Evolutionary conservation across 2,329 filamentous ascomycete genomes (phyloP), one percentile per base, ranked within the genome.

Genomic region (Gliomastix tumulicola): DNA sequence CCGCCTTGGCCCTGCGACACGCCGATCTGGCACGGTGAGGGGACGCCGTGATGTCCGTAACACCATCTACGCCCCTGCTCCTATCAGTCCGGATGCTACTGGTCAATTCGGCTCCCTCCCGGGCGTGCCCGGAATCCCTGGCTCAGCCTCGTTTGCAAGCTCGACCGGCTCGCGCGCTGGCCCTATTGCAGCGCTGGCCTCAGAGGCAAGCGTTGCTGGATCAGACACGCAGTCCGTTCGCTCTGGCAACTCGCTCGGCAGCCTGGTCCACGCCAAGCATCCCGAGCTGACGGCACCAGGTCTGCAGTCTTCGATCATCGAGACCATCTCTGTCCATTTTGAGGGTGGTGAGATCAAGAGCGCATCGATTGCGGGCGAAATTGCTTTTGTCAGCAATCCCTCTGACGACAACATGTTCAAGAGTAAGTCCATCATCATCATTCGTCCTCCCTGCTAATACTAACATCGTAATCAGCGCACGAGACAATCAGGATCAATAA

Each of bases 141-240:
- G 30, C 15, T 47, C 44, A 21, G 30, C 30, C 10, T 39, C 30
- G 19, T 39, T 38, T 27, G 41, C n/a, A 25, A 34, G 39, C 3
- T 44, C 41, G 17, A 16, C 25, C 25, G 25, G 13, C 8, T 45
- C 49, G 19, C 62, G 60, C 48, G 57, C 71, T 9, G 64, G 72
- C 5, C 67, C 74, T 4, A 56, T 76, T 28, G 64, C 70, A 27
- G 65, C 72, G 4, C 62, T 83, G 30, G 69, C 79, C 7, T 79
- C 88, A 13, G 80, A 85, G 55, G 65, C 73, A 36, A 69, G 75
- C 65, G 54, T 71, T 21, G 63, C 70, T 3, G 71, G 62, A 18
- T 94, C 88, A 2, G 92, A 98, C 56, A 88, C 86, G 4, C 88
- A 90, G 38, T 97, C 92, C 1, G 83, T 97, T 41, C 82, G 89